Evolutionary conservation across 371 early-diverging fungal species (phyloP), one percentile per base, ranked within the genome.

Genomic region (Zopfochytrium polystomum): DNA sequence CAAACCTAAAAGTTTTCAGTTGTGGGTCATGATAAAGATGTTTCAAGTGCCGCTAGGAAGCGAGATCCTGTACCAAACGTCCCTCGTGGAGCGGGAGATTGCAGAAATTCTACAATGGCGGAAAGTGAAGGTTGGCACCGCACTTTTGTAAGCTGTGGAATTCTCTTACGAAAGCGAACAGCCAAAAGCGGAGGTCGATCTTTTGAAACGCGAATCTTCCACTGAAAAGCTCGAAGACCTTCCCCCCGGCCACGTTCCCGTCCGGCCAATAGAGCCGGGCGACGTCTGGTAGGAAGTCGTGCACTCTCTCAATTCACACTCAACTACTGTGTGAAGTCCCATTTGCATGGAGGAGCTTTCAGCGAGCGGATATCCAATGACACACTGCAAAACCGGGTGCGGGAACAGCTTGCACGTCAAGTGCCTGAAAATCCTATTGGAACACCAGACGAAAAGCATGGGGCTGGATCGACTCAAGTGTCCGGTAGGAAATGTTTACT

Each of bases 361-460:
- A 29, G 11, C 26, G 4, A 44, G 26, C 27, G n/a, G 59, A 1
- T 45, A 55, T 4, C 58, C 66, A 1, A 55, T 70, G 1, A 67
- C 68, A 1, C 64, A 74, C 58, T 78, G 78, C 66, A 58, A 62
- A 54, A 18, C 45, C 25, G 61, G 66, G 29, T 78, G 78, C 50
- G 78, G 78, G 15, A 78, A 78, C 56, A 68, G 64, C 59, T 49
- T 78, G 29, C 78, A 78, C 58, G 62, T 71, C 22, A 73, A 75
- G 43, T 78, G 78, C 55, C 65, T 75, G 56, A 67, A 67, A 46
- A 45, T 78, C 0, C 51, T 75, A 55, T 60, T 73, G 54, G 73
- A 78, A 23, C 78, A 78, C 51, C 71, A 74, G 52, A 62, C 64
- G 3, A 63, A 72, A 34, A 49, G 60, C 15, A 33, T 77, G 49